These are phyloP conservation scores for Aspergillus novofumigatus DNA, from an alignment of 2,329 filamentous ascomycete genomes.

Conservation along the genomic window DNA sequence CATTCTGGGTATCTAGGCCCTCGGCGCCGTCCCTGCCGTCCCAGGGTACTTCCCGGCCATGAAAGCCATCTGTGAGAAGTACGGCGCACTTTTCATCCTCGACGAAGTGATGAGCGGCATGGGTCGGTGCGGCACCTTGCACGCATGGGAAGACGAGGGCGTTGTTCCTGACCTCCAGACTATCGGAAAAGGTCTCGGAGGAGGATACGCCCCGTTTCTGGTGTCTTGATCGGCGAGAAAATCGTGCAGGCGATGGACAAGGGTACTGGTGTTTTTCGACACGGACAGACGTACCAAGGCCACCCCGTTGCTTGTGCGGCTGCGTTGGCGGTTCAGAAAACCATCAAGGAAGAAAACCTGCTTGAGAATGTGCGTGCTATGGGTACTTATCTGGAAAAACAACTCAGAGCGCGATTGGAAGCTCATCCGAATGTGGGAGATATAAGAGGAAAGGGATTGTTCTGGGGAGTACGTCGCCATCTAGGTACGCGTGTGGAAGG, in stretches of 20 bases:
- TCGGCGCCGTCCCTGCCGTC: conserved; percentile 65
- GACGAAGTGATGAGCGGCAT: conserved; percentile 72
- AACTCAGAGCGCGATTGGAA: conserved; percentile 44
- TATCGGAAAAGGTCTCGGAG: conserved; percentile 57
- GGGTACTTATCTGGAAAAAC: conserved; percentile 43
- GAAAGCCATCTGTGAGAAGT: conserved; percentile 62
- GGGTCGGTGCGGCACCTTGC: conserved; percentile 55
- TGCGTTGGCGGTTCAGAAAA: conserved; percentile 58
- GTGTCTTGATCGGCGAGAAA: conserved; percentile 48
- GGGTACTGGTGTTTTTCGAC: conserved; percentile 49
- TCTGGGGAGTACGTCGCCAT: conserved; percentile 52
- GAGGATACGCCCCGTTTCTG: conserved; percentile 55
- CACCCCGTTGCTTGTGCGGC: conserved; percentile 54
- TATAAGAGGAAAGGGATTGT: conserved; percentile 56
- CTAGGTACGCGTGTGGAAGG: neutral
- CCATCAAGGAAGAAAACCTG: conserved; percentile 55
- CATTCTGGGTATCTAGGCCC: conserved; percentile 40
- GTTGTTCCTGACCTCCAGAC: conserved; percentile 58
- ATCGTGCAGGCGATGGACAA: conserved; percentile 47
- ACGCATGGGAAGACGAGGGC: conserved; percentile 58
- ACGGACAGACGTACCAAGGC: conserved; percentile 61
- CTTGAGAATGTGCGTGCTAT: conserved; percentile 55
- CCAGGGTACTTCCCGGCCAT: conserved; percentile 68
- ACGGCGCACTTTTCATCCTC: conserved; percentile 71
- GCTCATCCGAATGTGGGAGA: conserved; percentile 51